Evolutionary conservation across 2,329 filamentous ascomycete genomes (phyloP).

Genomic region (Fusarium neocosmosporiellum): DNA sequence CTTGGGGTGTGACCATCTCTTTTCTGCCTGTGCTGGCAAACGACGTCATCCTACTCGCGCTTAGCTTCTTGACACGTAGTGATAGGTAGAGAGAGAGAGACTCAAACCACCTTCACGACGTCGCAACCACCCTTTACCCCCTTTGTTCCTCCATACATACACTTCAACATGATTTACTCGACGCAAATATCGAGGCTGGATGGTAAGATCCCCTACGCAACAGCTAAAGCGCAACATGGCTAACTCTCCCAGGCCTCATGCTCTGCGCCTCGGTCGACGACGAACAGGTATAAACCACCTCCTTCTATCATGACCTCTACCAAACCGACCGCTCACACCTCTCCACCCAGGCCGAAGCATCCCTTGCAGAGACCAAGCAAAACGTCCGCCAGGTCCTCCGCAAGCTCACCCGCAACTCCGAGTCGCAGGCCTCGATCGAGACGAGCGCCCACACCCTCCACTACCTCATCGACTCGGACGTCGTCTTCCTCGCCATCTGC

Average conservation of each 20-base stretch:
- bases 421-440: conserved; percentile 92
- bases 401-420: conserved; percentile 87
- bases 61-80: conserved; percentile 44
- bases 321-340: not conserved
- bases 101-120: conserved; percentile 21
- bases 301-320: not conserved
- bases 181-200: conserved; percentile 96
- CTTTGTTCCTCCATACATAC: not conserved
- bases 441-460: conserved; percentile 85
- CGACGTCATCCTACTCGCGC: conserved; percentile 28
- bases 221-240: not conserved
- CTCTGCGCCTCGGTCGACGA: conserved; percentile 96
- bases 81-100: conserved; percentile 12
- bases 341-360: conserved; percentile 68
- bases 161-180: conserved; percentile 78
- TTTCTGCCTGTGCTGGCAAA: conserved; percentile 13
- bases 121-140: conserved; percentile 4
- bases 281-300: conserved; percentile 70
- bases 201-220: conserved; percentile 62
- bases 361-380: conserved; percentile 87
- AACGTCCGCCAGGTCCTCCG: conserved; percentile 93
- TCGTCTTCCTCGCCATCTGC: conserved; percentile 94
- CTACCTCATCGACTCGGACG: conserved; percentile 84
- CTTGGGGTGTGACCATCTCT: not conserved
- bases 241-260: conserved; percentile 77